phyloP scores from a whole-genome alignment of 805 yeast genomes.

The Yamadazyma olivae region DNA sequence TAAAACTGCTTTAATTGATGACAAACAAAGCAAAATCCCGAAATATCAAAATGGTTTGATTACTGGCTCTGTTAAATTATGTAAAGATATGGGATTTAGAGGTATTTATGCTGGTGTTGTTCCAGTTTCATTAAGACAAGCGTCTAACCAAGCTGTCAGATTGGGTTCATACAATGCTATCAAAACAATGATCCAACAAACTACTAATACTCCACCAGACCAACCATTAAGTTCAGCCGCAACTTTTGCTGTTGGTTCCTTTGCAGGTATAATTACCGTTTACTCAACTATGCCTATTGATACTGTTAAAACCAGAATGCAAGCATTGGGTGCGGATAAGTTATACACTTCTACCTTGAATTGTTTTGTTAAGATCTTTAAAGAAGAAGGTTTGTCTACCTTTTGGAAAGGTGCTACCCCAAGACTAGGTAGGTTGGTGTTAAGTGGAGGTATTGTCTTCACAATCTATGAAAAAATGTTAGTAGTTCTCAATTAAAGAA shows the following conservation, averaged over 20 bases:
- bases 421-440: conserved; percentile 82
- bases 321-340: conserved; percentile 74
- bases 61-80: conserved; percentile 61
- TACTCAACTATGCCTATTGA: conserved; percentile 95
- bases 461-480: conserved; percentile 93
- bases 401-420: conserved; percentile 99
- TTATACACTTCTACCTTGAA: conserved; percentile 72
- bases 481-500: conserved; percentile 46
- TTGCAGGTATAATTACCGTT: conserved; percentile 87
- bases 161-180: conserved; percentile 89
- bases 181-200: conserved; percentile 72
- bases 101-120: conserved; percentile 87
- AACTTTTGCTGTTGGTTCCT: conserved; percentile 86
- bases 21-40: conserved; percentile 73
- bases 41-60: conserved; percentile 66
- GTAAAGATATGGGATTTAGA: conserved; percentile 73
- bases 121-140: conserved; percentile 94
- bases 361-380: conserved; percentile 78
- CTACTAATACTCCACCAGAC: conserved; percentile 60
- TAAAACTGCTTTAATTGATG: conserved; percentile 94
- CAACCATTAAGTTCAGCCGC: conserved; percentile 74
- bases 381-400: conserved; percentile 83
- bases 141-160: conserved; percentile 92
- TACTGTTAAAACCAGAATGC: conserved; percentile 96
- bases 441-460: conserved; percentile 96